Evolutionary conservation across 768 basidiomycete genomes (phyloP), one percentile per base, ranked within the genome.

Genomic region (Podaxis sp.): DNA sequence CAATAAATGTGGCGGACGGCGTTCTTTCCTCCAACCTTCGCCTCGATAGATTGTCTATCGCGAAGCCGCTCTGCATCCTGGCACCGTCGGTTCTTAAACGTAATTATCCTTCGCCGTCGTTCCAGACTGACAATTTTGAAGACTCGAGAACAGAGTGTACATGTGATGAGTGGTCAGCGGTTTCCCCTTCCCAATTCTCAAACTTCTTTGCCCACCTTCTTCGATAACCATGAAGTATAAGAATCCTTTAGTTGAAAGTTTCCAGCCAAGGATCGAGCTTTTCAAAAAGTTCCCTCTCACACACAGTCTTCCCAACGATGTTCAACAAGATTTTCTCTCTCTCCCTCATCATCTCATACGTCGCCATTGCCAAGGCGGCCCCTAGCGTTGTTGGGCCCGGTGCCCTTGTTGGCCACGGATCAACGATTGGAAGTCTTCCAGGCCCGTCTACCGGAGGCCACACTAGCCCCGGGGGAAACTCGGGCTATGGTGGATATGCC

Each of bases 71-170:
- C 28, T 30, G 42, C 57, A 28, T 28, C 33, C 28, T 30, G 17
- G 40, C 44, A 22, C 30, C 4, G 57, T 49, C 48, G 24, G 51
- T 26, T 30, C 12, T 12, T 13, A 51, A 40, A 59, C 33, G 49
- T 39, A 51, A 59, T 38, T 9, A 59, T 49, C 58, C 58, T 51
- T 52, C 49, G 17, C 12, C 36, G 38, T 33, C n/a, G 26, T 44
- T 49, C 57, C 49, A n/a, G 49, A 33, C 58, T 38, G 5, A 22
- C 28, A 17, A 51, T 19, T 48, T 51, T 33, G 49, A 59, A 38
- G 44, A 38, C 58, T 39, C 17, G 36, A 52, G 49, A 33, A 52
- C 17, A 30, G 48, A 26, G n/a, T 19, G 2, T 48, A 24, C 39
- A 51, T 51, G 30, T 11, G 13, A 52, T 36, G 13, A 52, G 15